Evolutionary conservation across 2,329 filamentous ascomycete genomes (phyloP), one percentile per base, ranked within the genome.

Genomic region (Graphilbum sp.): DNA sequence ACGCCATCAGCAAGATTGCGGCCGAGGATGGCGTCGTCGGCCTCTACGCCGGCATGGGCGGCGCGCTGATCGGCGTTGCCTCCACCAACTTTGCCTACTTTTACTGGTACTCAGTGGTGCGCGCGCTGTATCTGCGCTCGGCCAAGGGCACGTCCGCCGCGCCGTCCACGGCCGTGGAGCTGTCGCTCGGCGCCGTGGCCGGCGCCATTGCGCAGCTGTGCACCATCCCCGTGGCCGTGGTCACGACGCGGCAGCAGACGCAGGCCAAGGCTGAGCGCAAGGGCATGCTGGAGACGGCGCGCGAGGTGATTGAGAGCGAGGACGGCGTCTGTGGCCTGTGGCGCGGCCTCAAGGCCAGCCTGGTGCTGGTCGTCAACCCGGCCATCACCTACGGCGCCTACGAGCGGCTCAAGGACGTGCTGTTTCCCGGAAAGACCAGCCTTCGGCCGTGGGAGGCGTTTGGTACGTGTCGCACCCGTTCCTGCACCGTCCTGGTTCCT

Each of bases 11-110:
- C 43, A 87, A 85, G 54, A 96, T 98, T 47, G 60, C 82, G 27
- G 71, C 76, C 40, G 75, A 73, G 38, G 90, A 98, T 48, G 90
- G 90, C 24, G 40, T 90, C 9, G 52, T 64, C 34, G 90, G 90
- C 7, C 72, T 98, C 8, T 98, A 98, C 52, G 75, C 82, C 37
- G 90, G 90, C 43, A 87, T 98, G 56, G 69, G 75, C 43, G 87
- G 88, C 36, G 76, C 87, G 5, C 66, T 98, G 16, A 63, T 96
- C 37, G 90, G 90, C 38, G 90, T 98, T 27, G 88, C 86, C 2
- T 95, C 87, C 20, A 96, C 88, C 37, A 98, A 98, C 59, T 98
- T 98, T 55, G 90, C 90, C 51, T 98, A 98, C 62, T 98, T 98
- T 57, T 98, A 98, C 64, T 96, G 88, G 87, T 96, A 96, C 57